A percentile compares a stretch with the other conserved stretches of the same genome.
Conservation (phyloP, 768 basidiomycete genomes). For the Boletus pseudopeckii region DNA sequence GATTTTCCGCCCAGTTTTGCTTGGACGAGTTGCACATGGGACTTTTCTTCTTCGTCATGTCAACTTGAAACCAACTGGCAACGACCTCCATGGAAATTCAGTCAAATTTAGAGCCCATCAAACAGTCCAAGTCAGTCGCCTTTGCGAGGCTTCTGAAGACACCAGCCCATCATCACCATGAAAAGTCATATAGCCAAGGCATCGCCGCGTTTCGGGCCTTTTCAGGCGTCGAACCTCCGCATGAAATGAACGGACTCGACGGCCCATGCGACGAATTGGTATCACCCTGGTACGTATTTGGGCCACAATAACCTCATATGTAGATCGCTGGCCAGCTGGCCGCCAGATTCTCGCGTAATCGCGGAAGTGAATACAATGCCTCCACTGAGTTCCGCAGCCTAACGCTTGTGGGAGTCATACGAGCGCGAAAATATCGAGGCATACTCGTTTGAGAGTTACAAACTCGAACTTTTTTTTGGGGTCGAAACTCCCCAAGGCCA, state of each 20-base stretch:
- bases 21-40: background rate
- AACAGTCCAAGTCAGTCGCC: conserved; percentile 2
- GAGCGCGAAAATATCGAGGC: background rate
- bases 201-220: conserved; percentile 32
- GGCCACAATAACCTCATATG: conserved; percentile 18
- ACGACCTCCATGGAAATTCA: conserved; percentile 11
- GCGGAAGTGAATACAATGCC: conserved; percentile 25
- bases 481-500: conserved; percentile 8
- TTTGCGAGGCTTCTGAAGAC: conserved; percentile 2
- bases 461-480: background rate
- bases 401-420: conserved; percentile 1
- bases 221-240: conserved; percentile 31
- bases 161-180: background rate
- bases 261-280: conserved; percentile 18
- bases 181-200: conserved; percentile 12
- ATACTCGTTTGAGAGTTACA: background rate
- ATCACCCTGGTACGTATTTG: conserved; percentile 16
- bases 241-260: conserved; percentile 27
- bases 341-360: conserved; percentile 25
- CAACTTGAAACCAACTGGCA: conserved; percentile 11
- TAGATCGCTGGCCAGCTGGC: conserved; percentile 18
- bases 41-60: conserved; percentile 16
- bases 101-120: conserved; percentile 12
- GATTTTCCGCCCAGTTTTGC: conserved; percentile 6
- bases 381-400: conserved; percentile 1